Evolutionary conservation across 805 yeast species (phyloP).

Genomic region (Metschnikowia orientalis): DNA sequence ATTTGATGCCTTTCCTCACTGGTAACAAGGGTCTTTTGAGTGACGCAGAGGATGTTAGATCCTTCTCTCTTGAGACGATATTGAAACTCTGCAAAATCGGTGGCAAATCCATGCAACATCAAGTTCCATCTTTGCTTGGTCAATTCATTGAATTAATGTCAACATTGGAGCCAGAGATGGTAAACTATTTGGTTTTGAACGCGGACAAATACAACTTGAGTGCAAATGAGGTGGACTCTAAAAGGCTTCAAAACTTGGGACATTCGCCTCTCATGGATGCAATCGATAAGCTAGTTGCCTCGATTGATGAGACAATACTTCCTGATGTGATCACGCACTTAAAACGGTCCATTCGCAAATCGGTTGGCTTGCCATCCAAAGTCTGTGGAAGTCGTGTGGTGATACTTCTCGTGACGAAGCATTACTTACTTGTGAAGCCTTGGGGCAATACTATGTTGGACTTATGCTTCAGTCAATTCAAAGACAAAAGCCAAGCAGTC

Average conservation of each 20-base stretch:
- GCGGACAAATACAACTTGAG: constrained; percentile 83
- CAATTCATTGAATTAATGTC: constrained; percentile 73
- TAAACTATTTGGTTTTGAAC: constrained; percentile 79
- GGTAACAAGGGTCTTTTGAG: constrained; percentile 77
- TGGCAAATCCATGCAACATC: constrained; percentile 58
- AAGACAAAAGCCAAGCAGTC: constrained; percentile 69
- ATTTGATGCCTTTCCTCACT: constrained; percentile 71
- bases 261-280: constrained; percentile 88
- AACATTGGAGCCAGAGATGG: constrained; percentile 84
- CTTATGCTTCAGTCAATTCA: constrained; percentile 53
- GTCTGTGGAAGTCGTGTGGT: constrained; percentile 76
- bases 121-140: constrained; percentile 62
- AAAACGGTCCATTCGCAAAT: constrained; percentile 52
- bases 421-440: constrained; percentile 40
- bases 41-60: constrained; percentile 79
- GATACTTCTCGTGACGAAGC: constrained; percentile 58
- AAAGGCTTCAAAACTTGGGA: constrained; percentile 67
- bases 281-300: constrained; percentile 62
- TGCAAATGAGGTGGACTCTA: constrained; percentile 68
- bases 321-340: constrained; percentile 47
- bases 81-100: constrained; percentile 63
- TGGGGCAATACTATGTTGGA: constrained; percentile 62
- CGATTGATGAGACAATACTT: constrained; percentile 47
- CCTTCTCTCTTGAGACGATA: constrained; percentile 72
- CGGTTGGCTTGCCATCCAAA: constrained; percentile 89